Evolutionary conservation across 2,329 filamentous ascomycete species (phyloP).

Genomic region (Pyrenophora graminea): DNA sequence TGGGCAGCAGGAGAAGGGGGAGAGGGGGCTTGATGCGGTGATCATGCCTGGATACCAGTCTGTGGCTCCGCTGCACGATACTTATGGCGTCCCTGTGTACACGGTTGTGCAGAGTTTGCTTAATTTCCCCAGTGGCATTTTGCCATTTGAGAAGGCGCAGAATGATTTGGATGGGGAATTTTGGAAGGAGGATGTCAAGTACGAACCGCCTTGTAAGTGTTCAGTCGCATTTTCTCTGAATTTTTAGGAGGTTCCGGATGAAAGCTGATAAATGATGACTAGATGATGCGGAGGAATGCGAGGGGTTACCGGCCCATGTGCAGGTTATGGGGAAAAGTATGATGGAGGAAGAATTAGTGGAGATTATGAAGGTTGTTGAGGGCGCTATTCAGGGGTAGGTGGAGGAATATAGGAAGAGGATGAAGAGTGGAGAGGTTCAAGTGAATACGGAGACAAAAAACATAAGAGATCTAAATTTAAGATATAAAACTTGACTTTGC

Average conservation of each 20-base stretch:
- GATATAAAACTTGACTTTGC: too few species aligned
- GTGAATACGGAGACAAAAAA: too few species aligned
- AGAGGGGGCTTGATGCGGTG: conserved; percentile 55
- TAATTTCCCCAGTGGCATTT: conserved; percentile 58
- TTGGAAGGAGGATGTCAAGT: conserved; percentile 30
- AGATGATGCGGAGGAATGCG: conserved; percentile 47
- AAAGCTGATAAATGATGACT: background rate
- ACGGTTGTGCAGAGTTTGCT: conserved; percentile 59
- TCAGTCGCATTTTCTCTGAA: background rate
- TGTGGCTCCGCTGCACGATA: conserved; percentile 59
- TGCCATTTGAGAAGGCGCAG: conserved; percentile 52
- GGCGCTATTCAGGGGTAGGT: background rate
- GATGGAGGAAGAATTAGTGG: conserved; percentile 54
- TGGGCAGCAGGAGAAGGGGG: conserved; percentile 21
- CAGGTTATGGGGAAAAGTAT: conserved; percentile 54
- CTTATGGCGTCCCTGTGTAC: conserved; percentile 53
- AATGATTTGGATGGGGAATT: conserved; percentile 48
- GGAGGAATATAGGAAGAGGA: background rate
- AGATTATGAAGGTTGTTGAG: conserved; percentile 41
- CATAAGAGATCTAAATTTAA: too few species aligned
- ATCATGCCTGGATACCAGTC: conserved; percentile 56
- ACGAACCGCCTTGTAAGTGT: conserved; percentile 45
- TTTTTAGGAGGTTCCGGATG: too few species aligned
- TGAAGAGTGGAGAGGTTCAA: background rate
- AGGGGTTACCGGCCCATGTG: conserved; percentile 54